A percentile compares a stretch with the other conserved stretches of the same genome.
These are phyloP conservation scores for Perilla frutescens DNA, from an alignment of 257 asterid genomes.

Conservation along the genomic window DNA sequence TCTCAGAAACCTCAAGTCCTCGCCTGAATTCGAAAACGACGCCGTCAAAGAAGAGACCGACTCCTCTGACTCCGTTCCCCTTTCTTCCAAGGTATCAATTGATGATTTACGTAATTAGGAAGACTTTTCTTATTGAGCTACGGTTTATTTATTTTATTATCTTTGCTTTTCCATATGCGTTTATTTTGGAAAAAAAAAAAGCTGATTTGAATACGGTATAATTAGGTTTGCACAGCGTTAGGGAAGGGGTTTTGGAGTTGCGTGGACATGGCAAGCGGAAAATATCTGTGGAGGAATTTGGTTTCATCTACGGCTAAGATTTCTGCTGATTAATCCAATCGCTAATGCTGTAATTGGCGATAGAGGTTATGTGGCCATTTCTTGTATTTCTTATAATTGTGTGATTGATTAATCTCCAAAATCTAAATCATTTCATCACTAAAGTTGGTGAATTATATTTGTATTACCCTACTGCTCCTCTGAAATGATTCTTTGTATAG, in stretches of 20 bases:
- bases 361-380: slow-evolving; percentile 30
- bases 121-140: not conserved
- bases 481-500: slow-evolving; percentile 38
- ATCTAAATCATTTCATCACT: slow-evolving; percentile 11
- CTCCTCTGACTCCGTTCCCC: slow-evolving; percentile 41
- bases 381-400: slow-evolving; percentile 28
- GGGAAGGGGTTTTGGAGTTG: slow-evolving; percentile 76
- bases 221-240: slow-evolving; percentile 57
- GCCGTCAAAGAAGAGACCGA: slow-evolving; percentile 43
- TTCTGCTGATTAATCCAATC: slow-evolving; percentile 44
- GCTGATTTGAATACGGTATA: not conserved
- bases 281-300: slow-evolving; percentile 83
- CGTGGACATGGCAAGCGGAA: slow-evolving; percentile 95
- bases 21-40: slow-evolving; percentile 40
- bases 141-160: not conserved
- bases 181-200: not conserved
- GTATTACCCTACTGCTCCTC: slow-evolving; percentile 21
- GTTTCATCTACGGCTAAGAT: slow-evolving; percentile 49
- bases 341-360: slow-evolving; percentile 36
- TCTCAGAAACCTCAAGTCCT: slow-evolving; percentile 49
- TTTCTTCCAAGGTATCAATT: slow-evolving; percentile 50
- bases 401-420: slow-evolving; percentile 22
- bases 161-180: not conserved
- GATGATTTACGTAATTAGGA: too few relatives aligned
- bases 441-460: slow-evolving; percentile 29